Conservation (phyloP, 108 stramenopile genomes). For the Pseudonitzschia multiseries region DNA sequence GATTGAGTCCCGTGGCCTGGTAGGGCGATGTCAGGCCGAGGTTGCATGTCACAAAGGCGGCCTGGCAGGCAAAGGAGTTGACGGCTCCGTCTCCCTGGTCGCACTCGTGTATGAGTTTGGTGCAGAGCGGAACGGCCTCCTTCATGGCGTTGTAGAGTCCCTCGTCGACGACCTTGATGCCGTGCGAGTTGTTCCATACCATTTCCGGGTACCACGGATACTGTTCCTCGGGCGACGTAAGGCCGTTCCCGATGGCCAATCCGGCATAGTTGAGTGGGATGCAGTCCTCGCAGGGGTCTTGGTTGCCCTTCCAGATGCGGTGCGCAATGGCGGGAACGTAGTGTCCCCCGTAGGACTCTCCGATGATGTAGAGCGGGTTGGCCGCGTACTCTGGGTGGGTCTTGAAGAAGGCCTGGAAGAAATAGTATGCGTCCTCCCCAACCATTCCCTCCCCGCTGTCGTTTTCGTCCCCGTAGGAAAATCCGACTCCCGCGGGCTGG, state of each 20-base stretch:
- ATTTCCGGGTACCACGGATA: slow-evolving; percentile 91
- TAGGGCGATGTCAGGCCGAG: slow-evolving; percentile 82
- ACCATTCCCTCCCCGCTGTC: slow-evolving; percentile 92
- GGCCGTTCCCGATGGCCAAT: slow-evolving; percentile 93
- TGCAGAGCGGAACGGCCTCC: slow-evolving; percentile 71
- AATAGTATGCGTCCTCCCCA: slow-evolving; percentile 92
- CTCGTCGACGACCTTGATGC: slow-evolving; percentile 79
- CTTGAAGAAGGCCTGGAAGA: slow-evolving; percentile 90
- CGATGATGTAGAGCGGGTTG: slow-evolving; percentile 78
- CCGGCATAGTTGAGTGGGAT: slow-evolving; percentile 79
- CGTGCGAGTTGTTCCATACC: slow-evolving; percentile 92
- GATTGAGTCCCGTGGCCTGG: slow-evolving; percentile 87
- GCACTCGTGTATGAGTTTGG: slow-evolving; percentile 78
- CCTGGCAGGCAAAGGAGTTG: slow-evolving; percentile 73
- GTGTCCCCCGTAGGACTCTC: slow-evolving; percentile 95
- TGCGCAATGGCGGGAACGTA: slow-evolving; percentile 92
- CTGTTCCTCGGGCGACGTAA: slow-evolving; percentile 92
- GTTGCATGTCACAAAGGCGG: slow-evolving; percentile 80
- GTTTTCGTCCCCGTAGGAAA: slow-evolving; percentile 81
- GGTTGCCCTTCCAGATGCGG: slow-evolving; percentile 41
- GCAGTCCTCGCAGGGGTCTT: slow-evolving; percentile 25
- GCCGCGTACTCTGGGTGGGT: slow-evolving; percentile 82
- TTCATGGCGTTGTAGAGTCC: slow-evolving; percentile 73
- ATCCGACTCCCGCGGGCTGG: slow-evolving; percentile 96
- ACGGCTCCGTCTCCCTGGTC: slow-evolving; percentile 59